These are phyloP conservation scores for Clonostachys sp. DNA, from an alignment of 2,329 filamentous ascomycete species.

Conservation along the genomic window DNA sequence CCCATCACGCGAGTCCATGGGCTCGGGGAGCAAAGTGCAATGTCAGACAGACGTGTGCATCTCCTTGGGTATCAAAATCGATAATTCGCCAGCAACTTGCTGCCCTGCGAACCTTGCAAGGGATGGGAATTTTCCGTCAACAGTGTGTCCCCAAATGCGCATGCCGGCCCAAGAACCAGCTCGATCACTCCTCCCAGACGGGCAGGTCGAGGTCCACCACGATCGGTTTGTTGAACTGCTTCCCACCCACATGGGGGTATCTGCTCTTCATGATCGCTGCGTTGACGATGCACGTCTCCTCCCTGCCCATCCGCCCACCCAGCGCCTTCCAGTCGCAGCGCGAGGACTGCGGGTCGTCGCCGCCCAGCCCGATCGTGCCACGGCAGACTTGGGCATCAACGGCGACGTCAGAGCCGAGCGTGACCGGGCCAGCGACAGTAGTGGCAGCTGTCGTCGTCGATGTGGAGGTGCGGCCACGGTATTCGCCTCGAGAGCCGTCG, in stretches of 20 bases:
- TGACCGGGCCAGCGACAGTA: slow-evolving; percentile 1
- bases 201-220: slow-evolving; percentile 78
- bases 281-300: slow-evolving; percentile 76
- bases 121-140: no score
- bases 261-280: slow-evolving; percentile 68
- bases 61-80: no score
- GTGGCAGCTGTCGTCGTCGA: slow-evolving; percentile 1
- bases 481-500: slow-evolving; percentile 27
- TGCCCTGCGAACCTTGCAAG: no score
- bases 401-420: slow-evolving; percentile 8
- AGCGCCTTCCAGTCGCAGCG: slow-evolving; percentile 35
- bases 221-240: slow-evolving; percentile 71
- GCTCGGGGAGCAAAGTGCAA: no score
- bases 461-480: not conserved
- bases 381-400: slow-evolving; percentile 7
- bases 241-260: slow-evolving; percentile 58
- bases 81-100: no score
- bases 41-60: no score
- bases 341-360: slow-evolving; percentile 29
- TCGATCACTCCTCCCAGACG: slow-evolving; percentile 24
- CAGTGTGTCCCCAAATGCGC: no score
- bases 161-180: not conserved
- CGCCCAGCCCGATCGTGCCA: slow-evolving; percentile 26
- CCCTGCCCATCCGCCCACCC: slow-evolving; percentile 36
- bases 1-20: no score